phyloP scores from a whole-genome alignment of 306 rosid species.

The Vachellia collinsii region DNA sequence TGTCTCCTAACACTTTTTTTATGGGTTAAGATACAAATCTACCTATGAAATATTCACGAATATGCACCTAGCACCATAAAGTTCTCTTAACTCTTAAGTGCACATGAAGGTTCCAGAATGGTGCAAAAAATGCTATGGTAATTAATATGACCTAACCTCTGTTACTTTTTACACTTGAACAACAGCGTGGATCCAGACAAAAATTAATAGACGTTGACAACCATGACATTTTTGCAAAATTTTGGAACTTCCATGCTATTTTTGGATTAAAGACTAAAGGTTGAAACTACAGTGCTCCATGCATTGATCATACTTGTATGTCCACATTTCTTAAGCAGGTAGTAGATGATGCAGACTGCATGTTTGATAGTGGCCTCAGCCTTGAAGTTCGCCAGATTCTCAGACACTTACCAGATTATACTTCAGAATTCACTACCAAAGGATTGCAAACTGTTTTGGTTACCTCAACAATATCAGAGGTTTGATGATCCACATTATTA shows the following conservation, averaged over 20 bases:
- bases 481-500: conserved; percentile 31
- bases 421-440: conserved; percentile 54
- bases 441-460: conserved; percentile 83
- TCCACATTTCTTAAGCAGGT: conserved; percentile 53
- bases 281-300: neutral
- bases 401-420: conserved; percentile 58
- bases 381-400: conserved; percentile 70
- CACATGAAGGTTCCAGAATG: too few relatives aligned
- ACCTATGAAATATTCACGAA: too few relatives aligned
- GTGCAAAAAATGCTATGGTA: too few relatives aligned
- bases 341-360: conserved; percentile 78
- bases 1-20: neutral
- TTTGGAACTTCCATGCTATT: neutral
- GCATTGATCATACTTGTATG: conserved; percentile 23
- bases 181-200: too few relatives aligned
- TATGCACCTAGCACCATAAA: too few relatives aligned
- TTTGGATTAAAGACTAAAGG: neutral
- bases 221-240: too few relatives aligned
- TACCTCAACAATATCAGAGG: conserved; percentile 77
- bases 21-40: too few relatives aligned
- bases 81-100: too few relatives aligned
- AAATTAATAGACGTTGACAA: too few relatives aligned
- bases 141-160: too few relatives aligned
- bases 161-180: too few relatives aligned
- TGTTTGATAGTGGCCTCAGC: conserved; percentile 77